Percentiles rank a stretch among this genome's conserved stretches.
These are phyloP conservation scores for Acanthamoeba healyi DNA, from an alignment of 208 protist species.

Conservation along the genomic window DNA sequence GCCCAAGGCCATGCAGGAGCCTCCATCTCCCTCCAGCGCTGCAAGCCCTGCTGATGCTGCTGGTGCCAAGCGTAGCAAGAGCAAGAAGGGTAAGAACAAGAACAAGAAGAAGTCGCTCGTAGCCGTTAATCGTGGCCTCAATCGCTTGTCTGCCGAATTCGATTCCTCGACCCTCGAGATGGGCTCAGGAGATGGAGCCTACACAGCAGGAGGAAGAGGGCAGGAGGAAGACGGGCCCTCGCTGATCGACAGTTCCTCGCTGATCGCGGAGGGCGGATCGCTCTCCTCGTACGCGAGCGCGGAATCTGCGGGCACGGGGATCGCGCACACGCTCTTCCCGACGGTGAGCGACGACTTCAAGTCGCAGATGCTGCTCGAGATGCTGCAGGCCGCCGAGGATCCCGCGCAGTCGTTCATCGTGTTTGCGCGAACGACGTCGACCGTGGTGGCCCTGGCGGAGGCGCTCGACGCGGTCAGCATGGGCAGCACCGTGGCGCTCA, in stretches of 20 bases:
- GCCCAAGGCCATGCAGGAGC: too few relatives aligned
- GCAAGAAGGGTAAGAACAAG: background rate
- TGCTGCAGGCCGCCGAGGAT: constrained; percentile 15
- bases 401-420: background rate
- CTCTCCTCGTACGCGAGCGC: background rate
- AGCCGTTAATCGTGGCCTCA: background rate
- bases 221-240: too few relatives aligned
- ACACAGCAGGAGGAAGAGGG: too few relatives aligned
- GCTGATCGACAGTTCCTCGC: too few relatives aligned
- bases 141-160: background rate
- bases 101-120: background rate
- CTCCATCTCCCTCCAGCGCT: too few relatives aligned
- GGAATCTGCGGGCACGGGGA: background rate
- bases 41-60: too few relatives aligned
- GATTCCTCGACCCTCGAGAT: background rate
- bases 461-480: background rate
- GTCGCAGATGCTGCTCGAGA: background rate
- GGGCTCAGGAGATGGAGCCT: too few relatives aligned
- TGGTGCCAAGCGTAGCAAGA: background rate
- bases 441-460: background rate
- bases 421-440: background rate
- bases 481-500: constrained; percentile 34
- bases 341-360: constrained; percentile 29
- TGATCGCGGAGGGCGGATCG: background rate
- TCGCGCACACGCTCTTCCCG: background rate